Evolutionary conservation across 345 rosid species (phyloP).

Genomic region (Citrus reticulata): DNA sequence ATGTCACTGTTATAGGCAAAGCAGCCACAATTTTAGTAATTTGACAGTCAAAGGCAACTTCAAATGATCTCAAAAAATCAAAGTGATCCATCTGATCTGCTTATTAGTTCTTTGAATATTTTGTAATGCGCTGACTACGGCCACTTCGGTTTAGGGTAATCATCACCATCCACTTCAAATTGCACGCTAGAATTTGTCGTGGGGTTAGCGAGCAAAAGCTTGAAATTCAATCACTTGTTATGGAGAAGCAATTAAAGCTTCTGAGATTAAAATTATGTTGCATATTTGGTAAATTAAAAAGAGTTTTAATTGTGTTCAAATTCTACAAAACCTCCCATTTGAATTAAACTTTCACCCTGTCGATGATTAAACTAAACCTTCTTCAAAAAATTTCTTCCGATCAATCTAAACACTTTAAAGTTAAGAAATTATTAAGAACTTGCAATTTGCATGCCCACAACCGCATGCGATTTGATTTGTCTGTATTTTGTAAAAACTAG

Average conservation of each 20-base stretch:
- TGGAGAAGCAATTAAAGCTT: too few species aligned
- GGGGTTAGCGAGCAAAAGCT: not conserved
- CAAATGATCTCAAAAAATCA: not conserved
- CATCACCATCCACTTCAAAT: not conserved
- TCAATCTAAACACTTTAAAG: too few species aligned
- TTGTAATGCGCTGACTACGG: not conserved
- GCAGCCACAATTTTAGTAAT: not conserved
- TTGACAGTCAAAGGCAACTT: not conserved
- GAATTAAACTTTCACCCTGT: too few species aligned
- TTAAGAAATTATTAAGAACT: too few species aligned
- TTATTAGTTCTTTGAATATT: not conserved
- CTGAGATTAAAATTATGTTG: too few species aligned
- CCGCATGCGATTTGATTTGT: too few species aligned
- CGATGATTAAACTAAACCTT: too few species aligned
- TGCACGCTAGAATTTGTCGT: not conserved
- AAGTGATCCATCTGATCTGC: not conserved
- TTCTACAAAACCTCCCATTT: not conserved
- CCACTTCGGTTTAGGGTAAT: not conserved
- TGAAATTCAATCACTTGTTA: too few species aligned
- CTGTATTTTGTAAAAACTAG: too few species aligned
- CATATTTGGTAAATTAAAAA: too few species aligned
- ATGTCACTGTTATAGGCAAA: not conserved
- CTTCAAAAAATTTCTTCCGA: too few species aligned
- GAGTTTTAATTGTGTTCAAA: not conserved
- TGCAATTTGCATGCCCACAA: too few species aligned